phyloP scores from a whole-genome alignment of 352 stramenopile genomes.

The Globisporangium emineosum region DNA sequence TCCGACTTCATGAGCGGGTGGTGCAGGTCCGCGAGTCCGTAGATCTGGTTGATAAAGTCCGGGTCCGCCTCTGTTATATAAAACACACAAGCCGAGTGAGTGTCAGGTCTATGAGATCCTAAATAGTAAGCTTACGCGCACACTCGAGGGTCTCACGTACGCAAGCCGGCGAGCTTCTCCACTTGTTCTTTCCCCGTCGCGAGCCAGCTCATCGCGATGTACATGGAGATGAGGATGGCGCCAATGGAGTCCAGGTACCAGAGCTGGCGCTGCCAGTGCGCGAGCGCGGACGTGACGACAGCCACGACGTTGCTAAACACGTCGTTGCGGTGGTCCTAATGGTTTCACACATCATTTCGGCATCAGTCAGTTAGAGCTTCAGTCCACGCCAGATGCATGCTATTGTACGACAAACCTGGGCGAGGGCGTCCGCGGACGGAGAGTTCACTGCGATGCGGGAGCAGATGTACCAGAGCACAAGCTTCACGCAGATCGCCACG shows the following conservation, averaged over 20 bases:
- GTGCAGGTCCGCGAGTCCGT: conserved; percentile 83
- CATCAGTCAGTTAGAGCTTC: too few relatives aligned
- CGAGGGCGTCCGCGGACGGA: conserved; percentile 66
- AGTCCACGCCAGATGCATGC: too few relatives aligned
- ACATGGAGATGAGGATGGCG: conserved; percentile 94
- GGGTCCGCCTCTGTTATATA: conserved; percentile 69
- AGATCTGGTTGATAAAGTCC: conserved; percentile 93
- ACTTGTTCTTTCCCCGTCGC: conserved; percentile 95
- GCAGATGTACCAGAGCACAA: conserved; percentile 81
- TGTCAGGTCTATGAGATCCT: background rate
- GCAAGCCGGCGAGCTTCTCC: conserved; percentile 82
- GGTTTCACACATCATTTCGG: too few relatives aligned
- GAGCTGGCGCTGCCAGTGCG: conserved; percentile 62
- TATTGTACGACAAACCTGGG: conserved; percentile 48
- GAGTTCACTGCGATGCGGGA: conserved; percentile 60
- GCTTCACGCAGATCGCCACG: conserved; percentile 76
- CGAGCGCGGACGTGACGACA: conserved; percentile 72
- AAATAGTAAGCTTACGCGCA: background rate
- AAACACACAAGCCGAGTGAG: background rate
- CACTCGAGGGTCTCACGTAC: conserved; percentile 60
- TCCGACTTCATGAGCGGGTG: conserved; percentile 91
- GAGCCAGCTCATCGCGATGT: conserved; percentile 96
- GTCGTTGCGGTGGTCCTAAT: conserved; percentile 96
- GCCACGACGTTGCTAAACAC: conserved; percentile 93
- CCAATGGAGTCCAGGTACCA: conserved; percentile 95